phyloP scores from a whole-genome alignment of 805 yeast genomes.

The Komagataella phaffii region DNA sequence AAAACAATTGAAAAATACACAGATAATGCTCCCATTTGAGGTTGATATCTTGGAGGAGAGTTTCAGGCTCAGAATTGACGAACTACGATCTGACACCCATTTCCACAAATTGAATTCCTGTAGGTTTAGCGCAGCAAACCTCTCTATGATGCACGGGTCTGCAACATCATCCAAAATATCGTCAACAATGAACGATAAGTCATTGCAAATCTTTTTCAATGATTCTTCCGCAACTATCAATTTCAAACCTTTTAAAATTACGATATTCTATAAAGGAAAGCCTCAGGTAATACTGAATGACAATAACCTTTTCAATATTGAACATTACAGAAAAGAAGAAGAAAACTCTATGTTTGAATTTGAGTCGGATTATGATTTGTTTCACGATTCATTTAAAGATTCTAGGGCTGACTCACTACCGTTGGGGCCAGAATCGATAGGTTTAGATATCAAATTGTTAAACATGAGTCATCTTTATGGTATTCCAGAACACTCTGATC shows the following conservation, averaged over 20 bases:
- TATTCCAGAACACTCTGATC: constrained; percentile 94
- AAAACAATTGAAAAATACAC: constrained; percentile 26
- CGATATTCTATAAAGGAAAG: constrained; percentile 29
- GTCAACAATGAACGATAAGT: background rate
- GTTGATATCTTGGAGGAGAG: constrained; percentile 43
- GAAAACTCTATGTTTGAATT: constrained; percentile 15
- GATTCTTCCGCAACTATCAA: constrained; percentile 1
- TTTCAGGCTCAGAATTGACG: constrained; percentile 57
- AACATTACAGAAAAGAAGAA: constrained; percentile 51
- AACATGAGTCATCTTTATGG: constrained; percentile 66
- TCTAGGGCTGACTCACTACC: constrained; percentile 52
- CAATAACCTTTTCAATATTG: constrained; percentile 60
- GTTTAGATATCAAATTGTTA: constrained; percentile 55
- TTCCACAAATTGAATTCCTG: background rate
- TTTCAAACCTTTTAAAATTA: constrained; percentile 35
- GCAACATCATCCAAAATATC: background rate
- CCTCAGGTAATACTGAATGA: constrained; percentile 53
- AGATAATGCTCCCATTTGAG: constrained; percentile 38
- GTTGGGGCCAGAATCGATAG: constrained; percentile 84
- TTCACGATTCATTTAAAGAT: constrained; percentile 60
- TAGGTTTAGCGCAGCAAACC: background rate
- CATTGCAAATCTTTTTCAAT: background rate
- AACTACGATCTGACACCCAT: constrained; percentile 12
- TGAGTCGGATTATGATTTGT: constrained; percentile 42
- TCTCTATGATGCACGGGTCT: background rate